Evolutionary conservation across 129 eudicot species (phyloP), one percentile per base, ranked within the genome.

Genomic region (Gnaphalium uliginosum): DNA sequence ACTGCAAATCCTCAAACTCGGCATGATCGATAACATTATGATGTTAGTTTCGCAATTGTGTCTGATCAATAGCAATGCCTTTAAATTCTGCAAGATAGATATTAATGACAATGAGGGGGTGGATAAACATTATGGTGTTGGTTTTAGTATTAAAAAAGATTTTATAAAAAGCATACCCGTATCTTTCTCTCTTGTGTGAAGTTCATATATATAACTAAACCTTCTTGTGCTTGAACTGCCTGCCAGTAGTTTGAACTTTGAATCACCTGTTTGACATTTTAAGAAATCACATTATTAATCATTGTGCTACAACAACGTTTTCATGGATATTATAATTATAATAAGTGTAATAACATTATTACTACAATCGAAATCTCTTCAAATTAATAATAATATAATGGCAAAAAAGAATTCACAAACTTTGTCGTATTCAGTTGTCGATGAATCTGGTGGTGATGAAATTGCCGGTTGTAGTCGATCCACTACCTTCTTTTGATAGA

Each of bases 141-240:
- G n/a, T n/a, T n/a, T n/a, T n/a, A n/a, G n/a, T n/a, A n/a, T n/a
- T n/a, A n/a, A n/a, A n/a, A n/a, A n/a, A n/a, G n/a, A n/a, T n/a
- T n/a, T n/a, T n/a, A n/a, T n/a, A n/a, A n/a, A n/a, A n/a, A n/a
- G n/a, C n/a, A n/a, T n/a, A n/a, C n/a, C n/a, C n/a, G n/a, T n/a
- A n/a, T n/a, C n/a, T n/a, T n/a, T n/a, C n/a, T n/a, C n/a, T n/a
- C n/a, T n/a, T n/a, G n/a, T n/a, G n/a, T n/a, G n/a, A n/a, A n/a
- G n/a, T n/a, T n/a, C n/a, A n/a, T n/a, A n/a, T n/a, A n/a, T n/a
- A n/a, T 29, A 29, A 29, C 32, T 29, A 29, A 29, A 0, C 33
- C 76, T 93, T 97, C 33, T 84, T 90, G 98, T 59, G 64, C 76
- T 78, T 65, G 60, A 69, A 90, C 78, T 56, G 79, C 73, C 76